These are phyloP conservation scores for Prunus mongolica DNA, from an alignment of 306 rosid genomes.

Conservation along the genomic window DNA sequence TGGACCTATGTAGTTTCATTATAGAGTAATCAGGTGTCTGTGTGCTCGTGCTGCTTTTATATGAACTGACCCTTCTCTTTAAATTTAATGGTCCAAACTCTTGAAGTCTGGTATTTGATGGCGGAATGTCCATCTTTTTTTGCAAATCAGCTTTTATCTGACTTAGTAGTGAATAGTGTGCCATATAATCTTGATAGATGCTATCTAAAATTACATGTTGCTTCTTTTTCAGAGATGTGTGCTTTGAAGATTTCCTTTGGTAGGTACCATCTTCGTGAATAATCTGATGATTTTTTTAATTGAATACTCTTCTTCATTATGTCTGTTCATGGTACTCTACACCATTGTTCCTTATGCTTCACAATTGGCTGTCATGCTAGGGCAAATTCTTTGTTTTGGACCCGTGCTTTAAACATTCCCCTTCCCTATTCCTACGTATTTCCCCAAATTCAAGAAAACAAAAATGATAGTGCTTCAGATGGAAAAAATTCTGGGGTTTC, in stretches of 20 bases:
- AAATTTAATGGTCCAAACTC: not conserved
- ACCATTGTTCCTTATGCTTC: constrained; percentile 30
- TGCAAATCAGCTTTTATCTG: not conserved
- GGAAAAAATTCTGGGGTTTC: constrained; percentile 21
- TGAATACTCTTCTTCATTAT: constrained; percentile 6
- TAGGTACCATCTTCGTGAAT: constrained; percentile 34
- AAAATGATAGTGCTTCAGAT: constrained; percentile 30
- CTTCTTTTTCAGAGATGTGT: constrained; percentile 63
- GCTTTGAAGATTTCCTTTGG: constrained; percentile 98
- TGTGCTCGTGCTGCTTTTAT: not conserved
- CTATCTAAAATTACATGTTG: not conserved
- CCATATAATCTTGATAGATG: not conserved
- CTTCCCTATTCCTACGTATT: constrained; percentile 79
- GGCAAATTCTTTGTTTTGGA: constrained; percentile 96
- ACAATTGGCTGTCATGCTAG: constrained; percentile 43
- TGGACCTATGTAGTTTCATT: not conserved
- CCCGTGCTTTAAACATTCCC: constrained; percentile 89
- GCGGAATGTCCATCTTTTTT: not conserved
- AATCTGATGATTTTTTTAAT: constrained; percentile 8
- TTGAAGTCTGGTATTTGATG: not conserved
- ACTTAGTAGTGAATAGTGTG: not conserved
- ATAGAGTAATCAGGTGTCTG: not conserved
- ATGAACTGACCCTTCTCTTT: not conserved
- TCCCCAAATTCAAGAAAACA: constrained; percentile 54
- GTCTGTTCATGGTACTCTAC: constrained; percentile 2